A percentile compares a stretch with the other conserved stretches of the same genome.
Conservation (phyloP, 169 alveolate species). For the Plasmodium vivax region DNA sequence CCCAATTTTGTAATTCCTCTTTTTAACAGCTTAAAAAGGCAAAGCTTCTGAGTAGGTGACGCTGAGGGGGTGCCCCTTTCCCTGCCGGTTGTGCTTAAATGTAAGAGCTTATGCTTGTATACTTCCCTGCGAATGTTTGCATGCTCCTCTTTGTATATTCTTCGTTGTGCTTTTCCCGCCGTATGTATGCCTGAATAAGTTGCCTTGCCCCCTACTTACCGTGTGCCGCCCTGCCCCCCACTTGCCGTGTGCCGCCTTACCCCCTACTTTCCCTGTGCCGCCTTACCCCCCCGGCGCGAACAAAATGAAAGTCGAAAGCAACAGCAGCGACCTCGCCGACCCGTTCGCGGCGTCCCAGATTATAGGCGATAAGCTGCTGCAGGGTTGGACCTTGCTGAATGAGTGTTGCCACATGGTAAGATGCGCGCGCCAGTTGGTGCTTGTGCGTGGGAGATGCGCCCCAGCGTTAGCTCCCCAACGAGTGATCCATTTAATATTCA, state of each 20-base stretch:
- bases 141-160: not conserved
- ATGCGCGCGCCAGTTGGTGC: not conserved
- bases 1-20: not conserved
- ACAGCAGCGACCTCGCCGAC: not conserved
- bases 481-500: not conserved
- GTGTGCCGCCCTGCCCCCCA: not conserved
- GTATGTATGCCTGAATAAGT: not conserved
- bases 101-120: not conserved
- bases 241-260: not conserved
- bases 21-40: not conserved
- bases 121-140: not conserved
- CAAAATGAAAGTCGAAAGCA: slow-evolving; percentile 30
- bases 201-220: not conserved
- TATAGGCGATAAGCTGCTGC: slow-evolving; percentile 54
- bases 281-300: not conserved
- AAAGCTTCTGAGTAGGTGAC: not conserved
- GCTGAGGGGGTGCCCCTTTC: not conserved
- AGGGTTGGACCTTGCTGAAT: slow-evolving; percentile 65
- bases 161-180: not conserved
- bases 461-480: not conserved
- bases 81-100: not conserved
- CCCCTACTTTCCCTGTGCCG: not conserved
- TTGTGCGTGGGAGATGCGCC: not conserved
- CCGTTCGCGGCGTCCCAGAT: slow-evolving; percentile 31
- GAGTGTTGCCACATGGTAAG: slow-evolving; percentile 53